phyloP scores from a whole-genome alignment of 139 green algal species.

The Chlorella sorokiniana region DNA sequence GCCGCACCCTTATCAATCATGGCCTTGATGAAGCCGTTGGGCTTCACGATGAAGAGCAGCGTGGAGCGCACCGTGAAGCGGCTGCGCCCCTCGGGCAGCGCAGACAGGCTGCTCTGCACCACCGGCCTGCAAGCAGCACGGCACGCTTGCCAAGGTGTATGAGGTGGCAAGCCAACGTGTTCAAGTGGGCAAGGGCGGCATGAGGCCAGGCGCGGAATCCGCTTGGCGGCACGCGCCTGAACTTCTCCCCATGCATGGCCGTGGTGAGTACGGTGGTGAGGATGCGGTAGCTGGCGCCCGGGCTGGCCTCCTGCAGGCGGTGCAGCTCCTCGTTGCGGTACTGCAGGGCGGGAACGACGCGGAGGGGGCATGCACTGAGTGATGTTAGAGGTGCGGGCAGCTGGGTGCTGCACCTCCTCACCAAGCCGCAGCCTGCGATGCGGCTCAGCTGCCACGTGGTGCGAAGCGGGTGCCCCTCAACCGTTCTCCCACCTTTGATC shows the following conservation, averaged over 20 bases:
- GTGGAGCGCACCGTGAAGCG: constrained; percentile 13
- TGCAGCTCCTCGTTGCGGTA: constrained; percentile 52
- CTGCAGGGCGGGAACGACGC: constrained; percentile 15
- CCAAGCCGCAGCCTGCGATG: too few species aligned
- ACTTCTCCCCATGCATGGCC: constrained; percentile 59
- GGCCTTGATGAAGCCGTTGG: constrained; percentile 51
- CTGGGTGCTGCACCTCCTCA: too few species aligned
- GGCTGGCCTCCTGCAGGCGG: constrained; percentile 15
- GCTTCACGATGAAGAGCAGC: constrained; percentile 40
- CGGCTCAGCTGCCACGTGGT: too few species aligned
- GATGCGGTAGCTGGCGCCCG: constrained; percentile 33
- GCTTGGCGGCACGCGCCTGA: constrained; percentile 30
- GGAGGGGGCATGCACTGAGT: too few species aligned
- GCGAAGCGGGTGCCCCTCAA: too few species aligned
- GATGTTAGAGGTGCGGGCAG: not conserved
- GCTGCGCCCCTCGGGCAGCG: not conserved
- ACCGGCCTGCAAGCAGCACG: not conserved
- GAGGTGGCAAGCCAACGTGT: not conserved
- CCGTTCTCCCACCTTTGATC: constrained; percentile 52
- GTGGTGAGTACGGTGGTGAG: constrained; percentile 48
- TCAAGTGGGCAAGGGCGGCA: not conserved
- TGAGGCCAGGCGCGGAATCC: not conserved
- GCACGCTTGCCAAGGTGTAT: not conserved
- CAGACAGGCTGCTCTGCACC: constrained; percentile 14
- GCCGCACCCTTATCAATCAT: constrained; percentile 44